Evolutionary conservation across 495 filamentous ascomycete genomes (phyloP), one percentile per base, ranked within the genome.

Genomic region (Penicillium simplicissimum): DNA sequence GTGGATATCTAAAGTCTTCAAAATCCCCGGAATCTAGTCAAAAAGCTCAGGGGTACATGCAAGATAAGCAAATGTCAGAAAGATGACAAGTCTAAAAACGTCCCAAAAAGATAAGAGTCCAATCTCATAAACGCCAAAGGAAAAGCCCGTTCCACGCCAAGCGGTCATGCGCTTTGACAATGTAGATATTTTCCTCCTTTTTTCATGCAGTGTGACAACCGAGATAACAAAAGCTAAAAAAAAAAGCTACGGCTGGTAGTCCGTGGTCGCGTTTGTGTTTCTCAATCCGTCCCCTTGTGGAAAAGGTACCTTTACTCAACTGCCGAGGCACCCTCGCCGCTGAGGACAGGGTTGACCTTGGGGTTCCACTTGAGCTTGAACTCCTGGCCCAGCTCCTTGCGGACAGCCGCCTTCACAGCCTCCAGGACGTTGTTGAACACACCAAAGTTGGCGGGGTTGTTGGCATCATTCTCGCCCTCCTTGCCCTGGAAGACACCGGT

Each of bases 261-360:
- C 54, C 60, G 38, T 60, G 54, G 56, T 55, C 35, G 37, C 52
- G 14, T 61, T 17, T 21, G 17, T 59, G 49, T 58, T 61, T 38
- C 40, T 23, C 35, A 8, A 17, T 53, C 0, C 0, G 1, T 49
- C 8, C 25, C 21, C 7, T 23, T 14, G n/a, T 14, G 15, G 8
- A 25, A 42, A 45, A n/a, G 19, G 28, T 3, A 53, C 55, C 43
- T 68, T 72, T 83, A 84, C 71, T 85, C 82, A 57, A 88, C 74
- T 49, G 85, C 84, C 52, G 79, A 83, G 52, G 66, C 58, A 67
- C 72, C 71, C 59, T 84, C 79, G 31, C 81, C 84, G 74, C 84
- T 77, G 11, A 84, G 72, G n/a, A 89, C 83, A 19, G 86, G 87
- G 76, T 89, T 90, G 60, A 89, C 79, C 72, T 81, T 81, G 57